Evolutionary conservation across 306 rosid species (phyloP).

Genomic region (Herpetospermum pedunculosum): DNA sequence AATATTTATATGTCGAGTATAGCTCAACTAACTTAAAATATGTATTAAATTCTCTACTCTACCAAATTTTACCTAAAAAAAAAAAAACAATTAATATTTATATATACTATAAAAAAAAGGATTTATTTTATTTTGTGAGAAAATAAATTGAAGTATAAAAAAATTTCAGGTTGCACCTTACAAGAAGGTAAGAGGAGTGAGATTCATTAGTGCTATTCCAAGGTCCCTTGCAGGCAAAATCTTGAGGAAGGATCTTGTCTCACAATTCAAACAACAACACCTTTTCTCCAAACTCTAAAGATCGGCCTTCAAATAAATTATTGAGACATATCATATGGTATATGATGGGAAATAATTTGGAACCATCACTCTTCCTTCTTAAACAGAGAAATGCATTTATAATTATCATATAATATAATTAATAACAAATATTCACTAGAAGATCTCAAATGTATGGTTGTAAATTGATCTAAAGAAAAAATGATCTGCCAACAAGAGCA

Average conservation of each 20-base stretch:
- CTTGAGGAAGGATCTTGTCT: conserved; percentile 73
- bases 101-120: neutral
- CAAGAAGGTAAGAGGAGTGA: conserved; percentile 68
- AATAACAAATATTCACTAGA: neutral
- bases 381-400: neutral
- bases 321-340: neutral
- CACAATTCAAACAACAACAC: conserved; percentile 29
- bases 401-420: neutral
- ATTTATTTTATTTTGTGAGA: neutral
- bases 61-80: too few relatives aligned
- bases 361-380: neutral
- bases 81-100: too few relatives aligned
- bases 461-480: neutral
- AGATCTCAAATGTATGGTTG: neutral
- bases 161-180: conserved; percentile 72
- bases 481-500: too few relatives aligned
- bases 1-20: too few relatives aligned
- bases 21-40: too few relatives aligned
- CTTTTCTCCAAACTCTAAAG: conserved; percentile 46
- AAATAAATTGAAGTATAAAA: neutral
- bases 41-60: too few relatives aligned
- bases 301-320: neutral
- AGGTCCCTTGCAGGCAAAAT: conserved; percentile 86
- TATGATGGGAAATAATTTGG: neutral
- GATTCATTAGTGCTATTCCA: conserved; percentile 52